These are phyloP conservation scores for Pichia kudriavzevii DNA, from an alignment of 1,139 yeast genomes.

Conservation along the genomic window DNA sequence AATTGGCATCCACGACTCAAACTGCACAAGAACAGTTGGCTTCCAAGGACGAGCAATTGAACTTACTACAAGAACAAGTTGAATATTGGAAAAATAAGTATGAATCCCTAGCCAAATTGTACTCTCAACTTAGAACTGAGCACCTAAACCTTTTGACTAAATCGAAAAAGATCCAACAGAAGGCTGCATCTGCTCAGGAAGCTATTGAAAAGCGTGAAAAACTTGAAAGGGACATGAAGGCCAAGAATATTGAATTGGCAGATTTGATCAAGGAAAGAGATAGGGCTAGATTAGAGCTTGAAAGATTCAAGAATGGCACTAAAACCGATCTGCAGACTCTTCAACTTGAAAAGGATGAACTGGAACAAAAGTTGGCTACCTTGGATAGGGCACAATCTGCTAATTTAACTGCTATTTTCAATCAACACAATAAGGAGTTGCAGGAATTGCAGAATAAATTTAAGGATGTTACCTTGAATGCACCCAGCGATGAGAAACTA, in stretches of 20 bases:
- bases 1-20: slow-evolving; percentile 52
- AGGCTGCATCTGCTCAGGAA: slow-evolving; percentile 89
- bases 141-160: slow-evolving; percentile 74
- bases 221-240: slow-evolving; percentile 74
- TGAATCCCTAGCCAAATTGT: slow-evolving; percentile 82
- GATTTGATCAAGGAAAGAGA: slow-evolving; percentile 87
- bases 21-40: slow-evolving; percentile 70
- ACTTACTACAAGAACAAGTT: slow-evolving; percentile 67
- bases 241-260: slow-evolving; percentile 82
- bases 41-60: slow-evolving; percentile 69
- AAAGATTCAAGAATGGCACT: slow-evolving; percentile 59
- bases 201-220: slow-evolving; percentile 79
- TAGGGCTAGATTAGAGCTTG: slow-evolving; percentile 77
- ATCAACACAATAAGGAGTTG: slow-evolving; percentile 55
- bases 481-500: slow-evolving; percentile 15
- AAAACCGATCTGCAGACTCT: slow-evolving; percentile 62
- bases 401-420: slow-evolving; percentile 53
- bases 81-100: slow-evolving; percentile 79
- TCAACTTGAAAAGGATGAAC: slow-evolving; percentile 57
- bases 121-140: slow-evolving; percentile 87
- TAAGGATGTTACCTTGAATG: slow-evolving; percentile 22
- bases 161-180: slow-evolving; percentile 79
- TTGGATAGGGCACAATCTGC: slow-evolving; percentile 62
- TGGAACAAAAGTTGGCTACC: slow-evolving; percentile 53
- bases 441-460: slow-evolving; percentile 37